Conservation (phyloP, 768 basidiomycete species). For the Terana coerulea region DNA sequence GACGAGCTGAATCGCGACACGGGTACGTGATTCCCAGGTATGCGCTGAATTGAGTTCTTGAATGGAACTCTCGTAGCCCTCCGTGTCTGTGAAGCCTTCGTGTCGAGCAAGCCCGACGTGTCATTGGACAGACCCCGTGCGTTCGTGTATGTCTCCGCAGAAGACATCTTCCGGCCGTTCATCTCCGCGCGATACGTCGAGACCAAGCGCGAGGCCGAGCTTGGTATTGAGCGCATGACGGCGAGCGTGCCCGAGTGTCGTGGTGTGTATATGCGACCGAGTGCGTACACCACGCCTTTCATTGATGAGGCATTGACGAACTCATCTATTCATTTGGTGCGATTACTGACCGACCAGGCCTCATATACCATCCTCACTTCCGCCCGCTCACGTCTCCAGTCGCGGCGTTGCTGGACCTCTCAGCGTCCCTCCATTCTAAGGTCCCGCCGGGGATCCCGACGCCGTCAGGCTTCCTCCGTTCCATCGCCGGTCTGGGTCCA, state of each 20-base stretch:
- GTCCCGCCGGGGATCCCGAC: conserved; percentile 55
- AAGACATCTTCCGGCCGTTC: conserved; percentile 86
- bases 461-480: conserved; percentile 60
- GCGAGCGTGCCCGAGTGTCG: conserved; percentile 44
- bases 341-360: no score
- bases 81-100: conserved; percentile 73
- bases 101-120: conserved; percentile 38
- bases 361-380: conserved; percentile 94
- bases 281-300: conserved; percentile 47
- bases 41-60: background rate
- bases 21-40: conserved; percentile 48
- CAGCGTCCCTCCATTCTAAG: conserved; percentile 65
- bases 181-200: conserved; percentile 85
- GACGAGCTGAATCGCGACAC: conserved; percentile 85
- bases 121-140: conserved; percentile 40
- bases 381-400: conserved; percentile 86
- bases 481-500: conserved; percentile 38
- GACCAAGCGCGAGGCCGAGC: conserved; percentile 92
- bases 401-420: conserved; percentile 79
- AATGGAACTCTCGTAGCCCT: no score
- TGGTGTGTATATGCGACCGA: conserved; percentile 83
- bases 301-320: conserved; percentile 1
- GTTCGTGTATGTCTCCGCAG: conserved; percentile 96
- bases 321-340: background rate
- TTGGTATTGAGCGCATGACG: conserved; percentile 55